Percentiles rank a stretch among this genome's conserved stretches.
Evolutionary conservation across 306 rosid genomes (phyloP).

Genomic region (Pueraria montana): DNA sequence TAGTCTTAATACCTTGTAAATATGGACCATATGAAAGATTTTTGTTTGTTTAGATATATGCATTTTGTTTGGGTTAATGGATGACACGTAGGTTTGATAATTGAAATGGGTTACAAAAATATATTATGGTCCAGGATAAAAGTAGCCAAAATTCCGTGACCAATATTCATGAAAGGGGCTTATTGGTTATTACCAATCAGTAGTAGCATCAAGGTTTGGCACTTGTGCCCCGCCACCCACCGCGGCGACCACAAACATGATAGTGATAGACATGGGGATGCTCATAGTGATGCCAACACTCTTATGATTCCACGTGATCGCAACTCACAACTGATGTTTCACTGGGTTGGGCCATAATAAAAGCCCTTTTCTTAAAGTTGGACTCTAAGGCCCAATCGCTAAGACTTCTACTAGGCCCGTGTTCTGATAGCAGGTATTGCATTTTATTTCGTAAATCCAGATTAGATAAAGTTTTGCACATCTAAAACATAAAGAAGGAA

Average conservation of each 20-base stretch:
- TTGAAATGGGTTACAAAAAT: not conserved
- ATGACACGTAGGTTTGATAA: not conserved
- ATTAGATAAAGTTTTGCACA: not conserved
- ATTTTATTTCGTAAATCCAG: too few relatives aligned
- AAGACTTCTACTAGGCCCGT: not conserved
- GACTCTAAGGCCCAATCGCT: slow-evolving; percentile 3
- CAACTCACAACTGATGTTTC: not conserved
- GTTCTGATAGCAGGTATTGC: too few relatives aligned
- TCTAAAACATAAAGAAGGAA: too few relatives aligned
- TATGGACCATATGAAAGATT: not conserved
- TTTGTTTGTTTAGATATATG: not conserved
- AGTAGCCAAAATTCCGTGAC: not conserved
- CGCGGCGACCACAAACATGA: slow-evolving; percentile 39
- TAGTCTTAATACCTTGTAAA: not conserved
- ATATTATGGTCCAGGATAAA: slow-evolving; percentile 13
- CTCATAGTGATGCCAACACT: not conserved
- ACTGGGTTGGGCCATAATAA: not conserved
- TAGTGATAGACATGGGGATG: not conserved
- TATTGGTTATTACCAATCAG: not conserved
- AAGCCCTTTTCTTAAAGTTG: not conserved
- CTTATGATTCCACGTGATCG: not conserved
- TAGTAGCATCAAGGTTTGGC: slow-evolving; percentile 16
- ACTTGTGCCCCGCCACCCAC: slow-evolving; percentile 8
- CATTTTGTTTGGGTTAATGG: not conserved
- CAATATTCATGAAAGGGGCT: not conserved